Percentiles rank a stretch among this genome's conserved stretches.
phyloP scores from a whole-genome alignment of 768 basidiomycete genomes.

The Boletus rufocinnamomeus region DNA sequence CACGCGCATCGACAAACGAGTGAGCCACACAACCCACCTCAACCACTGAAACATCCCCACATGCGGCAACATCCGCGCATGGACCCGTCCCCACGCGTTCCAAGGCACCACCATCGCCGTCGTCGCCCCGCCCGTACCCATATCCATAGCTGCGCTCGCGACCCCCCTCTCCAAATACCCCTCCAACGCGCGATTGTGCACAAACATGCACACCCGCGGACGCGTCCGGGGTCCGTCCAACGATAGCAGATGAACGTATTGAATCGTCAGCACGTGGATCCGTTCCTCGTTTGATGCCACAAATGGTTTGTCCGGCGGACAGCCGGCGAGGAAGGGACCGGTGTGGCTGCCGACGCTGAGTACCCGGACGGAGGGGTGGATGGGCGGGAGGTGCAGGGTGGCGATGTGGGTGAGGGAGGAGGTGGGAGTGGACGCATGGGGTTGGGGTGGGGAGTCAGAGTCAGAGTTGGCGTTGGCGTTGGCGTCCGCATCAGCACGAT shows the following conservation, averaged over 20 bases:
- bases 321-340: conserved; percentile 33
- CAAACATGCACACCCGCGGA: conserved; percentile 29
- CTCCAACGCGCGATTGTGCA: conserved; percentile 37
- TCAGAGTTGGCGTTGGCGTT: background rate
- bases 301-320: conserved; percentile 28
- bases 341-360: conserved; percentile 34
- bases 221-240: conserved; percentile 7
- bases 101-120: conserved; percentile 29
- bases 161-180: conserved; percentile 10
- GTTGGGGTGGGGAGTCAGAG: background rate
- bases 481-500: background rate
- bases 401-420: conserved; percentile 22
- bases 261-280: conserved; percentile 26
- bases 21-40: conserved; percentile 28
- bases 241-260: conserved; percentile 18
- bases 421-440: background rate
- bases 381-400: conserved; percentile 16
- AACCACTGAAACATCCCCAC: conserved; percentile 41
- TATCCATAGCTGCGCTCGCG: background rate
- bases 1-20: background rate
- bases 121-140: background rate
- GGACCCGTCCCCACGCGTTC: conserved; percentile 41
- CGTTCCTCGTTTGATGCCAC: conserved; percentile 28
- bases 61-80: conserved; percentile 37
- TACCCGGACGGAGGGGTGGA: conserved; percentile 13